Percentiles rank a stretch among this genome's conserved stretches.
These are phyloP conservation scores for Blastocystis sp. DNA, from an alignment of 352 stramenopile genomes.

Conservation along the genomic window DNA sequence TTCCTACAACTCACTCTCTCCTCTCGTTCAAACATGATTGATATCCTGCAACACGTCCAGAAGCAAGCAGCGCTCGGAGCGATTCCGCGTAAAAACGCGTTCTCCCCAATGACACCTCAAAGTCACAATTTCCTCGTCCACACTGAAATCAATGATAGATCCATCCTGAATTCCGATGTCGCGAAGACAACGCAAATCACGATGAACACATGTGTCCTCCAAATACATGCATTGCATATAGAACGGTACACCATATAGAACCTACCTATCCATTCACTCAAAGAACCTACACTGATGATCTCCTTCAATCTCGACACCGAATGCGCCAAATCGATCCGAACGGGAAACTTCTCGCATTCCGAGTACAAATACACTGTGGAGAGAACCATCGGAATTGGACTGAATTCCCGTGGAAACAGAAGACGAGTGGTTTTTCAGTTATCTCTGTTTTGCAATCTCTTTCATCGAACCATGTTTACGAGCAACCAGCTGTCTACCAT, in stretches of 20 bases:
- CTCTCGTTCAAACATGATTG: neutral
- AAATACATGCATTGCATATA: slow-evolving; percentile 38
- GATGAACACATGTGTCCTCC: neutral
- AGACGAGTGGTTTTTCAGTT: neutral
- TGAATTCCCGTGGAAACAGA: neutral
- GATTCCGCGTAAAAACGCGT: neutral
- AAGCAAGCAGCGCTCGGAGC: neutral
- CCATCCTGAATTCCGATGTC: neutral
- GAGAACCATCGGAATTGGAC: neutral
- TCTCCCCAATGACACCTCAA: neutral
- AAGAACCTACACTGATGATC: neutral
- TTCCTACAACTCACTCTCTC: neutral
- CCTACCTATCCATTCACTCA: neutral
- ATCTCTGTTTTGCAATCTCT: neutral
- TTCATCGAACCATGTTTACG: neutral
- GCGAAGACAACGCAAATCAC: neutral
- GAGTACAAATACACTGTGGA: neutral
- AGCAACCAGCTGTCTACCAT: neutral
- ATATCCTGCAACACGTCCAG: neutral
- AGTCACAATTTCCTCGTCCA: neutral
- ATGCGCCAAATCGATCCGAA: neutral
- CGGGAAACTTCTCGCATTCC: neutral
- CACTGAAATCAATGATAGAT: neutral
- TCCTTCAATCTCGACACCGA: neutral
- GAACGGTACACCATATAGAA: neutral